Percentiles rank a stretch among this genome's conserved stretches.
These are phyloP conservation scores for Cryptococcus neoformans DNA, from an alignment of 1,284 basidiomycete genomes.

Conservation along the genomic window DNA sequence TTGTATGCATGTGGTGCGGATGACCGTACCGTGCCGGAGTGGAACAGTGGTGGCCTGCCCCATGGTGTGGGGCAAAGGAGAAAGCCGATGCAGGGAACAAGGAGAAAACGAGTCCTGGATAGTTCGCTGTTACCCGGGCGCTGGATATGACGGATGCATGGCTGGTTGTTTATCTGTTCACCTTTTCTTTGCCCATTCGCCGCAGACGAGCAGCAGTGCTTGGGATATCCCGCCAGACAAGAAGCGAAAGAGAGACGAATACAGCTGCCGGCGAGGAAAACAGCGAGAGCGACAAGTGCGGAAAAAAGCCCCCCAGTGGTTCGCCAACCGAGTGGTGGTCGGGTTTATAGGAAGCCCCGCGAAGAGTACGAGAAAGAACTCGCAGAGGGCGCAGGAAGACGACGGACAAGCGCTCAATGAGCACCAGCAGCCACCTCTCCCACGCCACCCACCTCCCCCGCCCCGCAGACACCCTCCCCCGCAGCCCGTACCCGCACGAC, in stretches of 20 bases:
- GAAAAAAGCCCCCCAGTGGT: neutral
- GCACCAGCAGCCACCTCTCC: constrained; percentile 2
- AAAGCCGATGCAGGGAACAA: too few species aligned
- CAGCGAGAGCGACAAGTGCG: too few species aligned
- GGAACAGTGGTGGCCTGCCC: too few species aligned
- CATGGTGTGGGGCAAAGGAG: too few species aligned
- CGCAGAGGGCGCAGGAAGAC: neutral
- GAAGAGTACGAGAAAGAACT: neutral
- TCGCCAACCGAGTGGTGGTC: neutral
- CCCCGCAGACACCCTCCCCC: constrained; percentile 4
- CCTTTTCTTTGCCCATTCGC: neutral
- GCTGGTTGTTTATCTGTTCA: neutral
- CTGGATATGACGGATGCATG: neutral
- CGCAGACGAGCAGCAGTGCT: neutral
- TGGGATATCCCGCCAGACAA: neutral
- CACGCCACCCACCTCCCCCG: constrained; percentile 8
- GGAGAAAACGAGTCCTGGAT: too few species aligned
- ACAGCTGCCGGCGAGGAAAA: neutral
- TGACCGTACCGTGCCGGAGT: too few species aligned
- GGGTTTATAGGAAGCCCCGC: neutral
- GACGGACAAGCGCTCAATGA: constrained; percentile 6
- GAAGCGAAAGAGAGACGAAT: neutral
- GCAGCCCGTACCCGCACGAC: constrained; percentile 1
- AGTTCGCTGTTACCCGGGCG: neutral
- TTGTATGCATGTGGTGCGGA: too few species aligned